Evolutionary conservation across 176 grass and related monocot genomes (phyloP).

Genomic region (Hordeum vulgare): DNA sequence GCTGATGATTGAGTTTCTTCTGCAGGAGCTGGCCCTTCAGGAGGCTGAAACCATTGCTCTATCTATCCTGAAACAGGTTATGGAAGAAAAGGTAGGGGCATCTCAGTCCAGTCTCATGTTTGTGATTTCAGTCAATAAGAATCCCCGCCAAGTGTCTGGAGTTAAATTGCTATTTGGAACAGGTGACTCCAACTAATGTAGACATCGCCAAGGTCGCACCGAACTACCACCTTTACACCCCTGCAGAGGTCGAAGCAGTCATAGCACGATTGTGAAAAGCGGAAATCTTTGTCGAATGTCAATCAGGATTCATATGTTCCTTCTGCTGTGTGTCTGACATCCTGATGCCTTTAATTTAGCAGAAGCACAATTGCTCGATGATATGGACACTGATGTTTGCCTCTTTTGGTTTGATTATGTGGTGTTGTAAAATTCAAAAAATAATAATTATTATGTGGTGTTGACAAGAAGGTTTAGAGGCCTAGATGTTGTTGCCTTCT

Average conservation of each 20-base stretch:
- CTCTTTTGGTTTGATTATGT: background rate
- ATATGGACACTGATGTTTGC: background rate
- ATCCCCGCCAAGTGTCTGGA: background rate
- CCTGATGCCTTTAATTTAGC: background rate
- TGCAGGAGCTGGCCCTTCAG: constrained; percentile 64
- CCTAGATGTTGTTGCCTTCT: background rate
- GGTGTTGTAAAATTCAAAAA: too few relatives aligned
- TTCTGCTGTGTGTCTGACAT: background rate
- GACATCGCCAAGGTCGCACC: constrained; percentile 74
- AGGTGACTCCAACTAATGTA: constrained; percentile 81
- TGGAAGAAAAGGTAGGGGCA: constrained; percentile 78
- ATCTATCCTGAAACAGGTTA: constrained; percentile 92
- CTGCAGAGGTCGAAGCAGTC: constrained; percentile 71
- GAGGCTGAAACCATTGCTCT: constrained; percentile 91
- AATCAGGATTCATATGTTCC: background rate
- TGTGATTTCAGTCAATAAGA: background rate
- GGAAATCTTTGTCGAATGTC: background rate
- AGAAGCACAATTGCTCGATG: background rate
- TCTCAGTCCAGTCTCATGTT: background rate
- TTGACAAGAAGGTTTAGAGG: background rate
- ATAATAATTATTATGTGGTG: background rate
- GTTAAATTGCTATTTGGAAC: constrained; percentile 10
- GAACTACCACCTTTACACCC: constrained; percentile 72
- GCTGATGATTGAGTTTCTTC: background rate
- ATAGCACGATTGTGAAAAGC: constrained; percentile 61